Percentiles rank a stretch among this genome's conserved stretches.
Evolutionary conservation across 257 asterid species (phyloP).

Genomic region (Solanum neorickii): DNA sequence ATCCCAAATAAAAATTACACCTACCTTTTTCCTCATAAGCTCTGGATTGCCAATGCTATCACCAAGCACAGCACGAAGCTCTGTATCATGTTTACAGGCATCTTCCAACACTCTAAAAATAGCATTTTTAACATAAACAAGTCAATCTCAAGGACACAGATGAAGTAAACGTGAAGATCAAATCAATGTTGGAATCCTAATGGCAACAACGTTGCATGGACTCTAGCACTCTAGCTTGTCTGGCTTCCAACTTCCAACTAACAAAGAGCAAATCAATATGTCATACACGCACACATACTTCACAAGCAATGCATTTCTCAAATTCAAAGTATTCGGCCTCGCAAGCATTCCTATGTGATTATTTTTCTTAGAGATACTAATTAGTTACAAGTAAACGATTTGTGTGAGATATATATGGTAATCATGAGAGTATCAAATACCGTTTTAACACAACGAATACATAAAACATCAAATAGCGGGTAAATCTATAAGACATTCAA

Average conservation of each 20-base stretch:
- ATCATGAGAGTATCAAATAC: neutral
- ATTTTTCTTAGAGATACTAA: neutral
- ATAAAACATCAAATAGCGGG: neutral
- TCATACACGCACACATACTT: neutral
- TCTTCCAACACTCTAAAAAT: constrained; percentile 70
- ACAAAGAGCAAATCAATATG: neutral
- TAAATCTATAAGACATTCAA: neutral
- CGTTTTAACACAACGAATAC: neutral
- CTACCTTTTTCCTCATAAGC: constrained; percentile 76
- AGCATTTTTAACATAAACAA: neutral
- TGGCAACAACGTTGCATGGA: neutral
- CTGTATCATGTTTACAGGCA: constrained; percentile 76
- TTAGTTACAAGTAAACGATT: neutral
- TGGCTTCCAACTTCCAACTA: neutral
- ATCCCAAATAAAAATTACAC: neutral
- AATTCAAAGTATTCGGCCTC: neutral
- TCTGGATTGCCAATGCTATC: constrained; percentile 94
- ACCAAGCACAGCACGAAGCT: constrained; percentile 88
- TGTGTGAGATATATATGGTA: neutral
- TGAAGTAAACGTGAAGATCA: neutral
- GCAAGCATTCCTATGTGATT: neutral
- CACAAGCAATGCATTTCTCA: neutral
- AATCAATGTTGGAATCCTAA: neutral
- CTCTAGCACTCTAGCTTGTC: neutral
- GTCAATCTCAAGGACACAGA: neutral